phyloP scores from a whole-genome alignment of 2,329 filamentous ascomycete species.

The Monilinia polystroma region DNA sequence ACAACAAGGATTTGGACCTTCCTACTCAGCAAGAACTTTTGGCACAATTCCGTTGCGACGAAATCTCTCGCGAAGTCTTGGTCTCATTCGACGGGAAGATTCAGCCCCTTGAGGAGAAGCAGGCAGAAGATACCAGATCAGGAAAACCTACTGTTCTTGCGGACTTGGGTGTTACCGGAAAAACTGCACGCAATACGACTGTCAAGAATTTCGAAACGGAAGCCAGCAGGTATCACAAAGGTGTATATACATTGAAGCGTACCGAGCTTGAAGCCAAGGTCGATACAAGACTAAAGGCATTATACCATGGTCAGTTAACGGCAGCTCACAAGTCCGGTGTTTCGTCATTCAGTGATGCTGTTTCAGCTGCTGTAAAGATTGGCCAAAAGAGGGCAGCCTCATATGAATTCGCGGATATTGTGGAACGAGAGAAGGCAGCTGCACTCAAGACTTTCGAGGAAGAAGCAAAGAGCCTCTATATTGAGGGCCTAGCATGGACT shows the following conservation, averaged over 20 bases:
- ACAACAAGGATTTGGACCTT: constrained; percentile 96
- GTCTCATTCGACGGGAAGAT: constrained; percentile 81
- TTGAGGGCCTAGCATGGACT: constrained; percentile 83
- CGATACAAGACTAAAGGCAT: constrained; percentile 79
- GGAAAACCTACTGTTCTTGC: constrained; percentile 72
- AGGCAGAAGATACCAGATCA: constrained; percentile 69
- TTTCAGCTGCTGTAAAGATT: constrained; percentile 80
- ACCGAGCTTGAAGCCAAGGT: constrained; percentile 83
- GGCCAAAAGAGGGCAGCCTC: constrained; percentile 87
- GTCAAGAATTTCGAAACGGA: constrained; percentile 85
- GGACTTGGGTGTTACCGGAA: constrained; percentile 73
- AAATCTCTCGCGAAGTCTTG: constrained; percentile 88
- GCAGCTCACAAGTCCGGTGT: constrained; percentile 90
- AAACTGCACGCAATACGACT: constrained; percentile 66
- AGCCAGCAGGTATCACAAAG: constrained; percentile 94
- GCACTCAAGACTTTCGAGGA: constrained; percentile 72
- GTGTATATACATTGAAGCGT: constrained; percentile 83
- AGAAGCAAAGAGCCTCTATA: constrained; percentile 70
- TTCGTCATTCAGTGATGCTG: constrained; percentile 79
- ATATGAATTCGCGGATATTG: constrained; percentile 96
- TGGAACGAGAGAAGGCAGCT: constrained; percentile 75
- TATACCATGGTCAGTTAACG: constrained; percentile 84
- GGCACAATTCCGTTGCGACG: constrained; percentile 95
- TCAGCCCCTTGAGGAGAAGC: constrained; percentile 78
- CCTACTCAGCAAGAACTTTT: constrained; percentile 96